Base-by-base conservation (phyloP, 495 filamentous ascomycete species). In the Lichenothelia convexa region DNA sequence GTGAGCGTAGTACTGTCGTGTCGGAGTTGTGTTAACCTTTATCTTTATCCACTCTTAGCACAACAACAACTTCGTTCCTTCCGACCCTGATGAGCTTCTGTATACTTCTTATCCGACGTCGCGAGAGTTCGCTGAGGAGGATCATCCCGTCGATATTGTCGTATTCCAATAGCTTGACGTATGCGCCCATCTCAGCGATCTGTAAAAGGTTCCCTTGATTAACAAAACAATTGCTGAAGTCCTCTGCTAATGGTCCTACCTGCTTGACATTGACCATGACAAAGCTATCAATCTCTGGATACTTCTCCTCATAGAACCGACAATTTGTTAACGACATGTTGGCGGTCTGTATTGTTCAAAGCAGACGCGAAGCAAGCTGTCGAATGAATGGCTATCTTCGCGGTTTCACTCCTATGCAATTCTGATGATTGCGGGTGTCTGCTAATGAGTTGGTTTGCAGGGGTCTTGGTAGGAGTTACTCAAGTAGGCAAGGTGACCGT, bases 141-240 rank as follows among this genome's bases (percentile, higher is more conserved):
- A 97, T 97, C 89, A 97, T 97, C 65, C 89, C 89, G 56, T 97
- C 89, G 59, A 97, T 97, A 63, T 94, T 92, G 58, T 95, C 89
- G 59, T 97, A 97, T 63, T 97, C 89, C 47, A 97, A 76, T 19
- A 97, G 75, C 64, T 97, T 97, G 53, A 97, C 89, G 55, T 97
- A 97, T 46, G 89, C 89, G 47, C 89, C 89, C 89, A 97, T 97
- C 57, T 97, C 89, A 55, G 89, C 89, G 55, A 97, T 97, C 83
- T 93, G 49, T 27, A 41, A 20, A 8, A 15, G 30, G 31, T 26
- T 4, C 12, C 22, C 34, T 8, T 18, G 3, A 27, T 36, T 27
- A 29, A 13, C 31, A 21, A 17, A 3, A 3, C n/a, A 35, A 34
- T 39, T 22, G 24, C 9, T 20, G 21, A 22, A 35, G 35, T 42